Evolutionary conservation across 2,329 filamentous ascomycete genomes (phyloP).

Genomic region (Botrytis cinerea): DNA sequence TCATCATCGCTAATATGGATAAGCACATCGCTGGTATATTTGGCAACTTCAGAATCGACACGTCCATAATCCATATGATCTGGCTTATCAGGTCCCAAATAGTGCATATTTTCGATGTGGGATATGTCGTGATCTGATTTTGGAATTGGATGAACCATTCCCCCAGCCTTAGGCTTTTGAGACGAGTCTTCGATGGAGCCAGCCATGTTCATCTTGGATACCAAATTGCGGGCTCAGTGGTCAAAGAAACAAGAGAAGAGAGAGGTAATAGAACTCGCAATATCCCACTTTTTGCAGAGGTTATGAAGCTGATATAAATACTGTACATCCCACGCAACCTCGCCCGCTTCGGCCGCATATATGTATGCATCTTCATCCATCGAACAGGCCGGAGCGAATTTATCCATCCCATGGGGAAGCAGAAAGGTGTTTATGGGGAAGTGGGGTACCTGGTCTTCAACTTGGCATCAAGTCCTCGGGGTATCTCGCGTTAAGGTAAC

Average conservation of each 20-base stretch:
- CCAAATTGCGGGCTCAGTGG: background rate
- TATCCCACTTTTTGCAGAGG: background rate
- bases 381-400: slow-evolving; percentile 9
- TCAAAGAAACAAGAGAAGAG: too few species aligned
- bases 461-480: slow-evolving; percentile 20
- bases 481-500: slow-evolving; percentile 14
- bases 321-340: background rate
- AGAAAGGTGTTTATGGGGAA: slow-evolving; percentile 13
- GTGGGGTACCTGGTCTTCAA: slow-evolving; percentile 17
- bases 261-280: background rate
- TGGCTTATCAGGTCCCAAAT: slow-evolving; percentile 37
- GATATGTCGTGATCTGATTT: slow-evolving; percentile 11
- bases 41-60: slow-evolving; percentile 70
- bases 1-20: slow-evolving; percentile 62
- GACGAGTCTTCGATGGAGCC: background rate
- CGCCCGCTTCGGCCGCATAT: background rate
- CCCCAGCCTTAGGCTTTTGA: background rate
- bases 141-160: background rate
- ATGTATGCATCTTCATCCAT: slow-evolving; percentile 10
- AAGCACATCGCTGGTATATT: slow-evolving; percentile 60
- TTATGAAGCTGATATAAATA: background rate
- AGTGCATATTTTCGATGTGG: background rate
- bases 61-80: slow-evolving; percentile 58
- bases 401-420: slow-evolving; percentile 21
- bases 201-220: background rate